phyloP scores from a whole-genome alignment of 495 filamentous ascomycete genomes.

The Neurospora terricola region DNA sequence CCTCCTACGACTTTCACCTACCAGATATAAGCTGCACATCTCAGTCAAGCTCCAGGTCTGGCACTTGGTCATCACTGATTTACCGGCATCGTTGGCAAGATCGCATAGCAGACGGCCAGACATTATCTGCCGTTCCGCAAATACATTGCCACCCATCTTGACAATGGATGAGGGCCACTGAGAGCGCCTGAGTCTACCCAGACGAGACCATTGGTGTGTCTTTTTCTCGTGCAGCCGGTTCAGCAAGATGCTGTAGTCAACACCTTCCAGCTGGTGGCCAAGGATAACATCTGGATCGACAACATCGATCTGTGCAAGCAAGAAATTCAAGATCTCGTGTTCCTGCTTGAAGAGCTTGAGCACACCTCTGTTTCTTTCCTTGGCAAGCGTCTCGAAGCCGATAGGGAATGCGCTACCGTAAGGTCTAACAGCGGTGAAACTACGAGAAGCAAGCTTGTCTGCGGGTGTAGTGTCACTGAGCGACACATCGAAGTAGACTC shows the following conservation, averaged over 20 bases:
- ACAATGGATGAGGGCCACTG: conserved; percentile 86
- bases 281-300: conserved; percentile 90
- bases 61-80: conserved; percentile 94
- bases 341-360: conserved; percentile 77
- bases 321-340: conserved; percentile 69
- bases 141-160: conserved; percentile 77
- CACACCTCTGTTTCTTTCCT: conserved; percentile 51
- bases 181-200: conserved; percentile 73
- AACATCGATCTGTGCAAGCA: conserved; percentile 76
- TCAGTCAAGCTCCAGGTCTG: conserved; percentile 96
- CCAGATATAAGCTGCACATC: conserved; percentile 85
- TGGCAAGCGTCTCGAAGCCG: conserved; percentile 68
- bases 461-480: conserved; percentile 79
- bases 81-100: conserved; percentile 91
- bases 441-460: conserved; percentile 78
- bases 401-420: conserved; percentile 63
- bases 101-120: conserved; percentile 88
- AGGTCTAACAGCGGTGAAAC: conserved; percentile 86
- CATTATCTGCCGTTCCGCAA: conserved; percentile 81
- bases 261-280: conserved; percentile 93
- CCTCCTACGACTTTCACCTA: conserved; percentile 52
- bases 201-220: conserved; percentile 83
- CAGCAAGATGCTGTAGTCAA: conserved; percentile 86
- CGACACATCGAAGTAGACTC: conserved; percentile 84
- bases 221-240: conserved; percentile 83